Evolutionary conservation across 441 rosid species (phyloP), one percentile per base, ranked within the genome.

Genomic region (Dalechampia spathulata): DNA sequence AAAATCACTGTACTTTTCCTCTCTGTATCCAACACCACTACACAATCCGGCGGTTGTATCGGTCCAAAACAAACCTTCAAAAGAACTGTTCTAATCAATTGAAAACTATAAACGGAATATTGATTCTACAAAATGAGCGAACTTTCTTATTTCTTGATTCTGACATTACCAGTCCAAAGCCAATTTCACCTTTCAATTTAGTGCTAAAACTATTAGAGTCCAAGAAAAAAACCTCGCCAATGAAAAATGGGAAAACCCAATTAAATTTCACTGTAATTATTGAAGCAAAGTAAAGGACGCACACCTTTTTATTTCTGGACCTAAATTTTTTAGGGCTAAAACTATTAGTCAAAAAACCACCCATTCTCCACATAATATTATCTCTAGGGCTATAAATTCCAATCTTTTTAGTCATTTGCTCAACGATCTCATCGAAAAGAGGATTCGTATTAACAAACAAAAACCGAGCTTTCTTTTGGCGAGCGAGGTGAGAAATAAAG

Each of bases 401-500:
- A 69, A 93, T 90, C 68, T 69, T 75, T 39, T 75, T 73, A 2
- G 99, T 83, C 78, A 89, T 87, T 20, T 79, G 95, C 69, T 87
- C 84, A 17, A 90, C 67, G 40, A 93, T 87, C 53, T 86, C 96
- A 67, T 93, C 96, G 67, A 76, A 82, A 36, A 85, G 82, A 0
- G 97, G 99, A 50, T 93, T 93, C 2, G 99, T 90, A 67, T 90
- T 93, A 66, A 93, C 86, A 68, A 93, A 93, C 65, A 85, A 72
- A 74, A 93, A 77, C 43, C 81, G 75, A 2, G 93, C 84, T 19
- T 70, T 52, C 53, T 66, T 52, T 19, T 72, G 80, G 42, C 78
- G 76, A 0, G 87, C 90, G 7, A 93, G 80, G 32, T 74, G 71
- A 8, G 91, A 76, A 10, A 93, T 73, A 78, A 93, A 93, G 71